Base-by-base conservation (phyloP, 2,329 filamentous ascomycete genomes). In the Byssoonygena ceratinophila region DNA sequence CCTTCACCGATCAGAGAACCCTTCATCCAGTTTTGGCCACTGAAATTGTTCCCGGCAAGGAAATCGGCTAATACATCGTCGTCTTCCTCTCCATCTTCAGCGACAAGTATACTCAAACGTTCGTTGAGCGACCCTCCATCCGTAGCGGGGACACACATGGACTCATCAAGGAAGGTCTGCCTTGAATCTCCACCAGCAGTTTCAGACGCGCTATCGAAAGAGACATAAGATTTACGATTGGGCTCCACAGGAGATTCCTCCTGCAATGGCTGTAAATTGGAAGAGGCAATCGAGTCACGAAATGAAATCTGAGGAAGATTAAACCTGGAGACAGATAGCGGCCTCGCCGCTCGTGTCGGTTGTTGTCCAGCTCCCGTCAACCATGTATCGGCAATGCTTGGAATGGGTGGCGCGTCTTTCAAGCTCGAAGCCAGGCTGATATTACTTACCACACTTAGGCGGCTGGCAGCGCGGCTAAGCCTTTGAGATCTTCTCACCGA, bases 1-100 rank as follows among this genome's bases (percentile, higher is more conserved):
- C 92, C 92, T 70, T 96, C 89, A 29, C 92, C 92, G 59, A 98
- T 98, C 57, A 97, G 76, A 29, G 91, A 90, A 64, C 92, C 92
- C 74, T 97, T 96, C 89, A 98, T 97, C 87, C 94, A 98, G 69
- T 95, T 94, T 73, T 91, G 86, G 57, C 95, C 90, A 59, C 94
- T 90, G 82, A 92, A 97, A 7, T 88, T 94, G 65, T 96, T 88
- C 58, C 88, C 87, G 31, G 88, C 83, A 37, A 97, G 76, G 75
- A 96, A 96, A 64, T 90, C 90, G 60, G 85, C 82, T 20, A 97
- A 76, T 61, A 92, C 90, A 63, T 90, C 87, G 61, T 97, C 91
- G 5, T 82, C 82, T 62, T 94, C 92, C 65, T 96, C 91, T 31
- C 89, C 90, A 63, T 97, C 91, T 60, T 94, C 86, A 14, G 85